Conservation (phyloP, 805 yeast species). For the Yarrowia divulgata region DNA sequence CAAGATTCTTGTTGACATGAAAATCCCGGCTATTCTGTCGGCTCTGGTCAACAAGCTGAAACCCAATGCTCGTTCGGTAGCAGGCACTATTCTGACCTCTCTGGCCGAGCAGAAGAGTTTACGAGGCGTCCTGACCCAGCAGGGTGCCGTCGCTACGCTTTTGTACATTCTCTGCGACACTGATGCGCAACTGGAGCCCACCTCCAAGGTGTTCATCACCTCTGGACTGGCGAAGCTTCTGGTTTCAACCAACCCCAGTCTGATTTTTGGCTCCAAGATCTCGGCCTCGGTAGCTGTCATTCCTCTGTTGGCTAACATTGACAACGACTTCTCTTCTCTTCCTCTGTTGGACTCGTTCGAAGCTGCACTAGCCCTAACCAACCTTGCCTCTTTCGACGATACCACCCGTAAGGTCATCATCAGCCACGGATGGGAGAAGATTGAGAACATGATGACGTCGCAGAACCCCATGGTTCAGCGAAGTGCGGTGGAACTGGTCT, state of each 20-base stretch:
- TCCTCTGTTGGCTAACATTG: constrained; percentile 49
- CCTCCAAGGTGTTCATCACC: constrained; percentile 44
- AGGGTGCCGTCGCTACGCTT: constrained; percentile 51
- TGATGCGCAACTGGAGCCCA: constrained; percentile 41
- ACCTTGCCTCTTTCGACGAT: constrained; percentile 60
- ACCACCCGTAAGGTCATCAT: constrained; percentile 53
- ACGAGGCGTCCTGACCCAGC: constrained; percentile 47
- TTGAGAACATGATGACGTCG: constrained; percentile 57
- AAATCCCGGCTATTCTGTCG: constrained; percentile 45
- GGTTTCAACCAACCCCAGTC: constrained; percentile 50
- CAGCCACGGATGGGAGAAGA: constrained; percentile 56
- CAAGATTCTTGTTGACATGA: constrained; percentile 44
- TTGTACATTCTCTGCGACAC: constrained; percentile 44
- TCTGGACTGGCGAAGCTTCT: constrained; percentile 51
- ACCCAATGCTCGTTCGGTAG: constrained; percentile 44
- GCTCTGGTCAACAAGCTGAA: constrained; percentile 44
- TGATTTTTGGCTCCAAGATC: constrained; percentile 49
- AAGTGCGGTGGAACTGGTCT: constrained; percentile 67
- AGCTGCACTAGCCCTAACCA: constrained; percentile 70
- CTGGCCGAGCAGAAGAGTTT: constrained; percentile 47
- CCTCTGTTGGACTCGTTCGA: constrained; percentile 57
- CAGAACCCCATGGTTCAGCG: constrained; percentile 60
- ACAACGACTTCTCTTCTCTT: constrained; percentile 43
- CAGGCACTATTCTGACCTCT: constrained; percentile 47
- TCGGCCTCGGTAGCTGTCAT: constrained; percentile 48